A percentile compares a stretch with the other conserved stretches of the same genome.
Evolutionary conservation across 1,284 basidiomycete genomes (phyloP).

Genomic region (Ganoderma multipileum): DNA sequence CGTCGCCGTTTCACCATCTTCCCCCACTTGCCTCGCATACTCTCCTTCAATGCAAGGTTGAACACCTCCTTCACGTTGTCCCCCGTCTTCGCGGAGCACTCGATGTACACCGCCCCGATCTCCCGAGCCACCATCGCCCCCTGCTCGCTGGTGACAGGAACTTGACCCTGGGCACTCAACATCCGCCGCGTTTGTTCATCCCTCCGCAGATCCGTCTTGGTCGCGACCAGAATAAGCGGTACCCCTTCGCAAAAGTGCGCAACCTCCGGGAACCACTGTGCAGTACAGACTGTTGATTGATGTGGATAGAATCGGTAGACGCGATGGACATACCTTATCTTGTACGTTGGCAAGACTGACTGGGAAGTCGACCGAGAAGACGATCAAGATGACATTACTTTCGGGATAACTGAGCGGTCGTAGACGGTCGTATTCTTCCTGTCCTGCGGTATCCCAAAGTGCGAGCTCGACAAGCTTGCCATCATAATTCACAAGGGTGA

Average conservation of each 20-base stretch:
- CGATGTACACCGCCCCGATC: slow-evolving; percentile 94
- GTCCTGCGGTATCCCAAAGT: slow-evolving; percentile 98
- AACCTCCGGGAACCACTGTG: slow-evolving; percentile 96
- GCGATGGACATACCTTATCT: slow-evolving; percentile 72
- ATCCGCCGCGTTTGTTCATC: slow-evolving; percentile 92
- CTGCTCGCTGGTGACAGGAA: slow-evolving; percentile 83
- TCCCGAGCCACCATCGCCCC: slow-evolving; percentile 85
- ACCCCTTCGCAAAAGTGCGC: slow-evolving; percentile 96
- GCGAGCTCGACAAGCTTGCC: slow-evolving; percentile 93
- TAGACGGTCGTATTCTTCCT: slow-evolving; percentile 97
- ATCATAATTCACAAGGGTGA: slow-evolving; percentile 89
- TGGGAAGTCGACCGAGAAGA: slow-evolving; percentile 98
- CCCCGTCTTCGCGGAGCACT: slow-evolving; percentile 94
- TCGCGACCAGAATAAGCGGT: slow-evolving; percentile 92
- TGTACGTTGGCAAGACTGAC: slow-evolving; percentile 93
- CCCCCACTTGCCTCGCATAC: slow-evolving; percentile 79
- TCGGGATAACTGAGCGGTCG: slow-evolving; percentile 96
- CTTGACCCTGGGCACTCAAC: slow-evolving; percentile 90
- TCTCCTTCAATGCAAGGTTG: slow-evolving; percentile 87
- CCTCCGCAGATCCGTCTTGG: slow-evolving; percentile 90
- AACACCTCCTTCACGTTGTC: slow-evolving; percentile 94
- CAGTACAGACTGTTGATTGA: neutral
- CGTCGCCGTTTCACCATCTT: slow-evolving; percentile 76
- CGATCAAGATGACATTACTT: slow-evolving; percentile 95
- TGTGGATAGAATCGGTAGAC: neutral